These are phyloP conservation scores for Penicillium paxilli DNA, from an alignment of 495 filamentous ascomycete genomes.

Conservation along the genomic window DNA sequence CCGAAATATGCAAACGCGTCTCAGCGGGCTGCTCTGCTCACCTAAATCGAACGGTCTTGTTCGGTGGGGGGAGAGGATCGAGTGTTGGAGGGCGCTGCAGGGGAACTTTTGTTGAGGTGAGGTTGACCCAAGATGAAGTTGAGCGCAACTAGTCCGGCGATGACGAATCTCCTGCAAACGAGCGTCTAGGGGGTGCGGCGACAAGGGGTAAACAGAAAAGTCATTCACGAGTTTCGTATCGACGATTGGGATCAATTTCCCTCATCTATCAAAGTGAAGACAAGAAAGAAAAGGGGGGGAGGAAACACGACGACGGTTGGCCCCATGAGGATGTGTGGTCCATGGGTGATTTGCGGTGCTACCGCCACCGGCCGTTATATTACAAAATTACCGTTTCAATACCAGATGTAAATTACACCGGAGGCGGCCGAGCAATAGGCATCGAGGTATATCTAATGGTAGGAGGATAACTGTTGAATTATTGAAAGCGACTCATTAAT, in stretches of 20 bases:
- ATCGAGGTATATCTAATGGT: neutral
- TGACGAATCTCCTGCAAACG: constrained; percentile 43
- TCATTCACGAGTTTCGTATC: neutral
- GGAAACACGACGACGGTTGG: constrained; percentile 5
- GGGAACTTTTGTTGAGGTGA: neutral
- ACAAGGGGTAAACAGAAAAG: constrained; percentile 17
- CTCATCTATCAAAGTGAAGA: neutral
- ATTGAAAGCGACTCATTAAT: neutral
- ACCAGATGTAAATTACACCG: no score
- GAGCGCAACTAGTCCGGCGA: constrained; percentile 14
- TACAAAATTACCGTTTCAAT: constrained; percentile 10
- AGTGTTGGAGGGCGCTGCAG: neutral
- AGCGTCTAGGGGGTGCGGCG: constrained; percentile 22
- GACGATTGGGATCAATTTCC: neutral
- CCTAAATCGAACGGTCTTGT: neutral
- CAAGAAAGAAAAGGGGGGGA: constrained; percentile 2
- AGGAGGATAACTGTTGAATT: neutral
- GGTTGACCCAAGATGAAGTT: neutral
- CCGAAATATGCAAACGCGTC: neutral
- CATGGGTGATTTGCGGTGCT: constrained; percentile 3
- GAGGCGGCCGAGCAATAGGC: constrained; percentile 8
- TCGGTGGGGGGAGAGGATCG: neutral
- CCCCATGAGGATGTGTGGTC: constrained; percentile 1
- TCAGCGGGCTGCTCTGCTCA: neutral
- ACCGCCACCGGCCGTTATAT: constrained; percentile 17